Percentiles rank a stretch among this genome's conserved stretches.
phyloP scores from a whole-genome alignment of 2,329 filamentous ascomycete species.

The Dactylellina cionopaga region DNA sequence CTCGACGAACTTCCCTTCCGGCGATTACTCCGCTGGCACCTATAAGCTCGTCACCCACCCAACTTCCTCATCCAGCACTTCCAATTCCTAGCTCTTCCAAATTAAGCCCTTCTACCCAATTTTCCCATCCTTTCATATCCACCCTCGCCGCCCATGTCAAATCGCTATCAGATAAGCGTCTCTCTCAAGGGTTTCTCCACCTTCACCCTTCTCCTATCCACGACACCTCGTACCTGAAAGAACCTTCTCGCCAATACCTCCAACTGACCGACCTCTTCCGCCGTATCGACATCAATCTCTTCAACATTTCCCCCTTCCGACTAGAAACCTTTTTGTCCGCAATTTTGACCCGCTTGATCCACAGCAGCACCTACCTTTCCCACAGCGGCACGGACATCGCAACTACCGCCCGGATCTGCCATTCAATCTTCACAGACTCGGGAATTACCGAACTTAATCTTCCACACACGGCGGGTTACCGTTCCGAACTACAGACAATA shows the following conservation, averaged over 20 bases:
- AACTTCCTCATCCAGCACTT: neutral
- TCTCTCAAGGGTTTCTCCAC: conserved; percentile 46
- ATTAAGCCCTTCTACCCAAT: conserved; percentile 16
- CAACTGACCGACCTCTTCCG: conserved; percentile 45
- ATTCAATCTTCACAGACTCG: conserved; percentile 15
- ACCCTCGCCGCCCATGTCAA: conserved; percentile 21
- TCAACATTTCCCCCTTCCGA: conserved; percentile 11
- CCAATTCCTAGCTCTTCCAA: conserved; percentile 17
- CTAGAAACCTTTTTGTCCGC: conserved; percentile 23
- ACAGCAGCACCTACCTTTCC: conserved; percentile 31
- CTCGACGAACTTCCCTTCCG: conserved; percentile 3
- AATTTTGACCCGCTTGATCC: conserved; percentile 18
- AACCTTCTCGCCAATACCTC: neutral
- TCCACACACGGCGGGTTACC: conserved; percentile 22
- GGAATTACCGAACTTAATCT: conserved; percentile 38
- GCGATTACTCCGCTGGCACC: neutral
- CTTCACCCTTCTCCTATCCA: conserved; percentile 32
- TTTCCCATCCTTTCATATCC: conserved; percentile 27
- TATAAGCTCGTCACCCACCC: conserved; percentile 10
- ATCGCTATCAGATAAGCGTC: conserved; percentile 23
- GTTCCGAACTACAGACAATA: conserved; percentile 16
- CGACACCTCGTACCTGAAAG: neutral
- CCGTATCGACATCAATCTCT: conserved; percentile 46
- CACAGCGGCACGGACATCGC: conserved; percentile 16
- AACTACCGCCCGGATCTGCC: conserved; percentile 19